Percentiles rank a stretch among this genome's conserved stretches.
Evolutionary conservation across 1,139 yeast genomes (phyloP).

Genomic region (Suhomyces taliae): DNA sequence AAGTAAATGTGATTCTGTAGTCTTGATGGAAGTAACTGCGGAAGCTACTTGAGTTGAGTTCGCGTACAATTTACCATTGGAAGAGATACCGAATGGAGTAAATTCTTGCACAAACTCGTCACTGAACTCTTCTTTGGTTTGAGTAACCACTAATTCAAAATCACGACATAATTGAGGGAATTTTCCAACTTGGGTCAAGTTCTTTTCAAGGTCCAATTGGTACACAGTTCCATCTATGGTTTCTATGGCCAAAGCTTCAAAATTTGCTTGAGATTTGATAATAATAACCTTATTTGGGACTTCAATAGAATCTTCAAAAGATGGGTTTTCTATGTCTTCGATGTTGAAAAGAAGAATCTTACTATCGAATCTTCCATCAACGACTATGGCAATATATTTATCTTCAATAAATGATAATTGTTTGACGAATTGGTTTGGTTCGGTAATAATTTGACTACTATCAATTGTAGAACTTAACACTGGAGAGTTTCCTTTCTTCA

Average conservation of each 20-base stretch:
- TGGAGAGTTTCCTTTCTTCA: conserved; percentile 50
- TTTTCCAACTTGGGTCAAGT: conserved; percentile 35
- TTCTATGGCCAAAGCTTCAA: conserved; percentile 54
- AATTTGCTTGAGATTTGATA: conserved; percentile 57
- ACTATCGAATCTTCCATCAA: conserved; percentile 52
- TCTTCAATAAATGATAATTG: conserved; percentile 64
- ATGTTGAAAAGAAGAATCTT: conserved; percentile 52
- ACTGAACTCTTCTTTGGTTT: conserved; percentile 12
- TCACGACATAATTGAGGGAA: conserved; percentile 75
- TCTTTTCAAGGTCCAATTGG: conserved; percentile 32
- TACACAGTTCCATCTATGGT: conserved; percentile 63
- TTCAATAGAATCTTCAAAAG: conserved; percentile 41
- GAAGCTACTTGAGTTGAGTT: conserved; percentile 62
- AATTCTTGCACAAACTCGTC: conserved; percentile 28
- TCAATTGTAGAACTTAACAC: conserved; percentile 36
- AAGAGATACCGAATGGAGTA: conserved; percentile 69
- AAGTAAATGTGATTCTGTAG: conserved; percentile 71
- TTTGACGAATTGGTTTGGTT: conserved; percentile 50
- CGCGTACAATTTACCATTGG: conserved; percentile 72
- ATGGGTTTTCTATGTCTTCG: conserved; percentile 36
- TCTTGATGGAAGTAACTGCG: conserved; percentile 79
- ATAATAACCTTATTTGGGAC: conserved; percentile 53
- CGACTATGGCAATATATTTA: conserved; percentile 52
- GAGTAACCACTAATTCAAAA: conserved; percentile 46
- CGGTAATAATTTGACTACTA: conserved; percentile 26